phyloP scores from a whole-genome alignment of 2,329 filamentous ascomycete genomes.

The Chaetothyriales sp. region DNA sequence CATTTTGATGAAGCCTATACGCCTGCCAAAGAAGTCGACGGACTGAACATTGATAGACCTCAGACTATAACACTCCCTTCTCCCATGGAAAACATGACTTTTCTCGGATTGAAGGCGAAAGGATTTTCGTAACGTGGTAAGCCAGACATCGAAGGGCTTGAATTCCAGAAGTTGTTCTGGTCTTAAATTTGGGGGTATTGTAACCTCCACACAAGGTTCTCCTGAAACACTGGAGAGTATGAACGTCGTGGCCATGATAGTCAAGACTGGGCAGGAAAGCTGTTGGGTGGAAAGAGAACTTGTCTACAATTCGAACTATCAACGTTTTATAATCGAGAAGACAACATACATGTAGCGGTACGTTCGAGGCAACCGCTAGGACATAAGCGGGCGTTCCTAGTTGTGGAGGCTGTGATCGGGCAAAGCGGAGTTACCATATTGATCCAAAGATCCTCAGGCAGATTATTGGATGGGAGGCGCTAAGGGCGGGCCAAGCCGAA shows the following conservation, averaged over 20 bases:
- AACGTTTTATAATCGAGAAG: too few relatives aligned
- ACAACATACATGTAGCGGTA: too few relatives aligned
- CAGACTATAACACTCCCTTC: slow-evolving; percentile 34
- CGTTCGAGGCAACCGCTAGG: too few relatives aligned
- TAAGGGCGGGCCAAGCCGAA: background rate
- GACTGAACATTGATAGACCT: slow-evolving; percentile 40
- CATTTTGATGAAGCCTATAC: slow-evolving; percentile 44
- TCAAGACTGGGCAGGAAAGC: too few relatives aligned
- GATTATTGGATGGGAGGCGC: background rate
- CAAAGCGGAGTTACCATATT: too few relatives aligned
- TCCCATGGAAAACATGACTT: slow-evolving; percentile 37
- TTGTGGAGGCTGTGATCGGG: too few relatives aligned
- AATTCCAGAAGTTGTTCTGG: slow-evolving; percentile 17
- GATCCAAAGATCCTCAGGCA: too few relatives aligned
- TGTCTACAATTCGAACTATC: too few relatives aligned
- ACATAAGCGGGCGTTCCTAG: too few relatives aligned
- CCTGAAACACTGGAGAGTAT: background rate
- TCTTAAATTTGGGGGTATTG: background rate
- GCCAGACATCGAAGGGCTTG: slow-evolving; percentile 41
- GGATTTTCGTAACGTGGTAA: slow-evolving; percentile 35
- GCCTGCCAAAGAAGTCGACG: slow-evolving; percentile 38
- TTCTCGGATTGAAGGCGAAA: slow-evolving; percentile 33
- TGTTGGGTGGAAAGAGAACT: too few relatives aligned
- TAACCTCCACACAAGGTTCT: slow-evolving; percentile 1
- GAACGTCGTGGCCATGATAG: slow-evolving; percentile 1